Conservation (phyloP, 2,329 filamentous ascomycete genomes). For the Fonsecaea nubica region DNA sequence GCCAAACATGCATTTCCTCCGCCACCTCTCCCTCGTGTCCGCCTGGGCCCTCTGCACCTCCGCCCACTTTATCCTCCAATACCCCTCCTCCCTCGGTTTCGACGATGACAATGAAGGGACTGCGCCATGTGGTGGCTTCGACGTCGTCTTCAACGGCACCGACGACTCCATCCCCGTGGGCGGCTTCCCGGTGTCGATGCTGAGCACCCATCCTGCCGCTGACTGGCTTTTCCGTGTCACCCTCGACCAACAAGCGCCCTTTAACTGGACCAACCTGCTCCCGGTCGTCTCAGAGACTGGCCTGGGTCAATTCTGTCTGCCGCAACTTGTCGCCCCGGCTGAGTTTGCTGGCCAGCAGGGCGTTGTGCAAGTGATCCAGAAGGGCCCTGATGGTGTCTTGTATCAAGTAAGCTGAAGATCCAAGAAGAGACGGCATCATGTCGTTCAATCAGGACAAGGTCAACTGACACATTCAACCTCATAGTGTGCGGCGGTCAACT, state of each 20-base stretch:
- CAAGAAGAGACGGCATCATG: neutral
- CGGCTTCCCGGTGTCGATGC: constrained; percentile 57
- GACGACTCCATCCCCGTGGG: constrained; percentile 59
- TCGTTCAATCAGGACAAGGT: neutral
- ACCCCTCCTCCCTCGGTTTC: constrained; percentile 59
- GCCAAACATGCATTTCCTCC: constrained; percentile 10
- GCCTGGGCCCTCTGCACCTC: constrained; percentile 39
- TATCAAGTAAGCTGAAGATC: constrained; percentile 33
- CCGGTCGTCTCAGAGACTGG: constrained; percentile 66
- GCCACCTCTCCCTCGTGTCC: constrained; percentile 25
- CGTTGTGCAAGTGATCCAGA: constrained; percentile 33
- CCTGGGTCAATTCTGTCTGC: constrained; percentile 70
- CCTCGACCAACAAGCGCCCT: constrained; percentile 63
- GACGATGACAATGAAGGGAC: constrained; percentile 54
- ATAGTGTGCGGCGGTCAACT: constrained; percentile 39
- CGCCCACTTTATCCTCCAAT: constrained; percentile 64
- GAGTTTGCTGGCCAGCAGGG: constrained; percentile 40
- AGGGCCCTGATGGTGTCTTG: constrained; percentile 32
- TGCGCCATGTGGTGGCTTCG: constrained; percentile 60
- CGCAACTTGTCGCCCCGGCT: constrained; percentile 52
- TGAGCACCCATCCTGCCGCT: constrained; percentile 35
- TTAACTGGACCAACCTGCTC: constrained; percentile 69
- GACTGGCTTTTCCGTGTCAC: constrained; percentile 51
- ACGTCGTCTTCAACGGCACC: constrained; percentile 44
- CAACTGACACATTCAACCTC: constrained; percentile 2